These are phyloP conservation scores for Acer yangbiense DNA, from an alignment of 345 rosid genomes.

Conservation along the genomic window DNA sequence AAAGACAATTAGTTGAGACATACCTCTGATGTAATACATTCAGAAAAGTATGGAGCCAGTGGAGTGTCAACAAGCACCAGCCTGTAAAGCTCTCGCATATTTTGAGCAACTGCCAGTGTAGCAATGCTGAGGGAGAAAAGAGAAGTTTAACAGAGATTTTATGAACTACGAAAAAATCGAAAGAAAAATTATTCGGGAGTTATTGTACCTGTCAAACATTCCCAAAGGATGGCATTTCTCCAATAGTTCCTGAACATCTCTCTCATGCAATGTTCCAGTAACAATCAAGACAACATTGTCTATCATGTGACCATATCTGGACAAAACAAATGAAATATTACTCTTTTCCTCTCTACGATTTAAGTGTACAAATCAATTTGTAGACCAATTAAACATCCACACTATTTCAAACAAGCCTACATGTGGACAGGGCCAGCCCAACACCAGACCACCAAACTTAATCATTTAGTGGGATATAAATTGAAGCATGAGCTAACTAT, in stretches of 20 bases:
- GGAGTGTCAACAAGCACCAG: constrained; percentile 99
- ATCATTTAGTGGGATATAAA: neutral
- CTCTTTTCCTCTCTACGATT: constrained; percentile 3
- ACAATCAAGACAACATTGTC: constrained; percentile 99
- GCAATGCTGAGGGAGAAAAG: constrained; percentile 67
- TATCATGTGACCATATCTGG: constrained; percentile 98
- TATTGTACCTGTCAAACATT: constrained; percentile 94
- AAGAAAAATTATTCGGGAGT: neutral
- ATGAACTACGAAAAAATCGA: neutral
- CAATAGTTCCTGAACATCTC: constrained; percentile 95
- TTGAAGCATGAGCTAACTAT: neutral
- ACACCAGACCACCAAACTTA: neutral
- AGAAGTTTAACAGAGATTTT: constrained; percentile 5
- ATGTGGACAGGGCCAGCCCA: neutral
- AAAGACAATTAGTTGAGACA: neutral
- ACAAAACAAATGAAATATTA: constrained; percentile 20
- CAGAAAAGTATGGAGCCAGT: constrained; percentile 96
- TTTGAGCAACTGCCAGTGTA: constrained; percentile 97
- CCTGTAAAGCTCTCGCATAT: constrained; percentile 96
- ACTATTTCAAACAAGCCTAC: neutral
- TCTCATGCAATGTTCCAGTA: constrained; percentile 97
- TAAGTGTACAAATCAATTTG: neutral
- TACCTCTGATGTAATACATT: constrained; percentile 98
- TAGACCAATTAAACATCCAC: neutral
- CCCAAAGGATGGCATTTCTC: constrained; percentile 99